Evolutionary conservation across 2,329 filamentous ascomycete species (phyloP).

Genomic region (Colletotrichum sp.): DNA sequence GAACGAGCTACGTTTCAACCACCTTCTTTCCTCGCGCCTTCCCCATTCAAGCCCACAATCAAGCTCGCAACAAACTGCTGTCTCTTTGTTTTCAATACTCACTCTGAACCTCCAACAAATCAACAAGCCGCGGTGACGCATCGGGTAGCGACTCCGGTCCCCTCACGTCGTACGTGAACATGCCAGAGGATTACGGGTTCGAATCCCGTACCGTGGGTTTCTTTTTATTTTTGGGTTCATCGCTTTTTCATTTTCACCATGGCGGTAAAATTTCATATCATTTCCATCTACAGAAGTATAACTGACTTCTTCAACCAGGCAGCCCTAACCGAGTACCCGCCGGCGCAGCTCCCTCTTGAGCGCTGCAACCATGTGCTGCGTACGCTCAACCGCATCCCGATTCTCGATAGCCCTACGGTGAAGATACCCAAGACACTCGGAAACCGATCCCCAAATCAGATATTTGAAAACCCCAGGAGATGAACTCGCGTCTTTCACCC

Average conservation of each 20-base stretch:
- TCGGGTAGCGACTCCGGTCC: not conserved
- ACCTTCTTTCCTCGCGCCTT: not conserved
- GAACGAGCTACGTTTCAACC: not conserved
- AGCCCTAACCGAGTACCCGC: conserved; percentile 24
- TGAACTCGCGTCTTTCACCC: not conserved
- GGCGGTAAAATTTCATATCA: not conserved
- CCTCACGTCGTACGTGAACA: not conserved
- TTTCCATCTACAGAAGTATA: too few relatives aligned
- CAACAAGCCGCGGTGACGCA: not conserved
- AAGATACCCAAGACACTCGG: conserved; percentile 25
- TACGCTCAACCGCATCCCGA: conserved; percentile 18
- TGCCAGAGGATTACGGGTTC: not conserved
- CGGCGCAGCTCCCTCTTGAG: conserved; percentile 33
- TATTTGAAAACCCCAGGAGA: conserved; percentile 23
- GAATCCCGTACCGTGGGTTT: not conserved
- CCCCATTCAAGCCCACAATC: too few relatives aligned
- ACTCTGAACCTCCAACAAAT: not conserved
- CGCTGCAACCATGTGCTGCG: conserved; percentile 28
- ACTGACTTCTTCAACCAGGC: not conserved
- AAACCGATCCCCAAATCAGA: conserved; percentile 23
- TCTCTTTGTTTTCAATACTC: not conserved
- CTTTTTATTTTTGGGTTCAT: not conserved
- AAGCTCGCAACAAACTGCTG: not conserved
- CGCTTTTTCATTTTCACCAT: not conserved
- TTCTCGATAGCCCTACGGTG: conserved; percentile 26